Percentiles rank a stretch among this genome's conserved stretches.
phyloP scores from a whole-genome alignment of 176 grass and related monocot species.

The Hyparrhenia diplandra region DNA sequence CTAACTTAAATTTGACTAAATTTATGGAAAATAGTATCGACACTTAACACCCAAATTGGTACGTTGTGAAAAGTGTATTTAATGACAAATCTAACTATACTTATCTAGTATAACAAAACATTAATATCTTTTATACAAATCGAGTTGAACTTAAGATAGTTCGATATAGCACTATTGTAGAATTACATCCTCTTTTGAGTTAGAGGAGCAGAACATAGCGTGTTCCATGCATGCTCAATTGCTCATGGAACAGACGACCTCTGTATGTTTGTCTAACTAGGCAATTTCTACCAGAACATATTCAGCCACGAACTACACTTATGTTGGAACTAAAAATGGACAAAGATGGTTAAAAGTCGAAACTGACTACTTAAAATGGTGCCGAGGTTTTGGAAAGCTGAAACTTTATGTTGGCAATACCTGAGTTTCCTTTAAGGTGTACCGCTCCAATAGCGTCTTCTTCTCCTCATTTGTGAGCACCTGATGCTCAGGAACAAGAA shows the following conservation, averaged over 20 bases:
- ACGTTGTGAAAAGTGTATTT: not conserved
- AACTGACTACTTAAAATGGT: conserved; percentile 11
- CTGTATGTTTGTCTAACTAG: not conserved
- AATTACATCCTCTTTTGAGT: too few species aligned
- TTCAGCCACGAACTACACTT: not conserved
- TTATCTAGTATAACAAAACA: not conserved
- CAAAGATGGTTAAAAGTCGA: not conserved
- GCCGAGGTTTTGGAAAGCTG: not conserved
- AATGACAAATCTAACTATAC: not conserved
- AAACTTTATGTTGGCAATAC: conserved; percentile 33
- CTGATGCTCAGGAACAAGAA: conserved; percentile 83
- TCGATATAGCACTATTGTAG: too few species aligned
- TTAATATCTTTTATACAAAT: not conserved
- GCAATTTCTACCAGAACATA: not conserved
- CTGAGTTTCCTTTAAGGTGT: conserved; percentile 93
- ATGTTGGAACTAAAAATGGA: conserved; percentile 8
- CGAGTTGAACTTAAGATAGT: too few species aligned
- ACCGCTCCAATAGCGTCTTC: conserved; percentile 78
- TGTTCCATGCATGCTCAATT: not conserved
- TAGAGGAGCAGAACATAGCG: not conserved
- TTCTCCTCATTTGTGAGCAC: conserved; percentile 85
- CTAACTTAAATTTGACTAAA: too few species aligned
- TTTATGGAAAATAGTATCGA: too few species aligned
- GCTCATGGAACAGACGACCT: not conserved
- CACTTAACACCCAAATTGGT: not conserved